A percentile compares a stretch with the other conserved stretches of the same genome.
Evolutionary conservation across 148 eudicot species (phyloP).

Genomic region (Polygonum aviculare): DNA sequence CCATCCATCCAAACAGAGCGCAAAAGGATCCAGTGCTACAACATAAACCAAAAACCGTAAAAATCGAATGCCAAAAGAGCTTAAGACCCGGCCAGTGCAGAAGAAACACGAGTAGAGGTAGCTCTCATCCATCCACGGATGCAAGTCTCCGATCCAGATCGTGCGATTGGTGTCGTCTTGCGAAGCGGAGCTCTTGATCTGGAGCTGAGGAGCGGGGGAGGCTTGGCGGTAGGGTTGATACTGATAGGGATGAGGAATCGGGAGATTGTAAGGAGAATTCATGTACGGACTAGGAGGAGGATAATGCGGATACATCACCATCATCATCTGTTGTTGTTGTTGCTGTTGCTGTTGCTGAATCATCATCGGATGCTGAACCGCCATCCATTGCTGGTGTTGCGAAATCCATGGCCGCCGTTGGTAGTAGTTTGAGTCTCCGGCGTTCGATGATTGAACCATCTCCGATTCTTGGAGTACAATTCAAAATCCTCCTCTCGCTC

Average conservation of each 20-base stretch:
- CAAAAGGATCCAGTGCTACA: neutral
- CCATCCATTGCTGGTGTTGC: conserved; percentile 10
- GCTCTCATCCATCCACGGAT: conserved; percentile 56
- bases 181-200: conserved; percentile 6
- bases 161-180: conserved; percentile 17
- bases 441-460: conserved; percentile 6
- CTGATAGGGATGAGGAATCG: neutral
- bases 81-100: conserved; percentile 41
- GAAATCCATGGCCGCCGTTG: conserved; percentile 4
- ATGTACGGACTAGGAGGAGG: neutral
- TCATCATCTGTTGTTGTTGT: neutral
- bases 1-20: neutral
- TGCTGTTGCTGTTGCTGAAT: neutral
- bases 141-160: conserved; percentile 62
- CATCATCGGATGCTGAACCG: neutral
- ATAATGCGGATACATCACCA: conserved; percentile 10
- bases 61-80: neutral
- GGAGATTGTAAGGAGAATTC: neutral
- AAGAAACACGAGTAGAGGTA: conserved; percentile 39
- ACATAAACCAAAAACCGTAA: neutral
- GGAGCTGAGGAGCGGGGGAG: neutral
- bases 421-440: conserved; percentile 1
- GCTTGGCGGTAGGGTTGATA: neutral
- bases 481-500: neutral
- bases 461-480: neutral